Conservation (phyloP, 345 rosid genomes). For the Geranium rotundifolium region DNA sequence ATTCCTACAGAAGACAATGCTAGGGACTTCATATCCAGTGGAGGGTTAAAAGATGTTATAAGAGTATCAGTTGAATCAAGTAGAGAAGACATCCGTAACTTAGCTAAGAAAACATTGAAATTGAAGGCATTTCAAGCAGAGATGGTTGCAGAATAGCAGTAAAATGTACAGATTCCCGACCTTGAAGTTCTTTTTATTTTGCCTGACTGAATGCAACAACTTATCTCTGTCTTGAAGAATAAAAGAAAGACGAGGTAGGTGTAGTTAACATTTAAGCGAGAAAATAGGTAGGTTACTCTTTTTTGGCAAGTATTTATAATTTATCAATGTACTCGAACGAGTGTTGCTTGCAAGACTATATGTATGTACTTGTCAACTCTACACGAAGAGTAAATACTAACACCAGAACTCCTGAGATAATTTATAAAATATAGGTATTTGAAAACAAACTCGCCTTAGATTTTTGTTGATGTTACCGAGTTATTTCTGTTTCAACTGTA, state of each 20-base stretch:
- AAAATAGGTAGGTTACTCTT: background rate
- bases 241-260: no score
- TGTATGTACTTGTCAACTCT: background rate
- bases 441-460: no score
- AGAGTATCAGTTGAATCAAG: constrained; percentile 66
- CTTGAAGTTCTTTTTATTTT: background rate
- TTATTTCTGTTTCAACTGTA: no score
- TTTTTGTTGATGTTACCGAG: no score
- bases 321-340: background rate
- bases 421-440: no score
- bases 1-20: constrained; percentile 54
- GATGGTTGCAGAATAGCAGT: background rate
- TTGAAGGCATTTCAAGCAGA: constrained; percentile 11
- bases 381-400: no score
- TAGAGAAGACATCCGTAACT: constrained; percentile 77
- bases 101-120: constrained; percentile 73
- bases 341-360: background rate
- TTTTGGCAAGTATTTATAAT: background rate
- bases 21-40: constrained; percentile 43
- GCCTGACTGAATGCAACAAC: background rate
- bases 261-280: background rate
- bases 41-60: constrained; percentile 48
- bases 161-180: background rate
- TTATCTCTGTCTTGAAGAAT: no score
- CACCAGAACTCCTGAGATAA: no score